Percentiles rank a stretch among this genome's conserved stretches.
phyloP scores from a whole-genome alignment of 1,284 basidiomycete genomes.

The Rhizopogon hawkerae region DNA sequence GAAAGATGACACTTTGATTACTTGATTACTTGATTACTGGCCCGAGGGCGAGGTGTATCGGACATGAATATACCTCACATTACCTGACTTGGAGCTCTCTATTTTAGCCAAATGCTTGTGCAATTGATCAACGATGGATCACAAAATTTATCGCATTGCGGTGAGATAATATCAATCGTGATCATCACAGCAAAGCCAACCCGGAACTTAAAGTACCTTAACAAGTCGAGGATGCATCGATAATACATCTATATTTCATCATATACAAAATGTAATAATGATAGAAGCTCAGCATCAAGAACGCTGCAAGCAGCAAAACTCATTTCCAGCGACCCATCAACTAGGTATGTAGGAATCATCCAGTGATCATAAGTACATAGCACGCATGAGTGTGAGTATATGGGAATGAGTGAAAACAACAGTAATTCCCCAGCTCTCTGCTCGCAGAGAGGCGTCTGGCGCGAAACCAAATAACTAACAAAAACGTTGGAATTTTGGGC shows the following conservation, averaged over 20 bases:
- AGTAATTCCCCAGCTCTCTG: constrained; percentile 12
- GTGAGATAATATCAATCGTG: too few relatives aligned
- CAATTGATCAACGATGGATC: background rate
- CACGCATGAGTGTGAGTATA: background rate
- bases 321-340: constrained; percentile 20
- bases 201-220: too few relatives aligned
- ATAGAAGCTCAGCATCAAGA: background rate
- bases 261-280: background rate
- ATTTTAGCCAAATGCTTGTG: background rate
- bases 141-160: too few relatives aligned
- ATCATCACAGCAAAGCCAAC: too few relatives aligned
- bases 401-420: background rate
- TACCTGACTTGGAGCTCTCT: background rate
- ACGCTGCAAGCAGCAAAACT: constrained; percentile 11
- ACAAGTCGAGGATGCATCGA: background rate
- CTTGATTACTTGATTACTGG: background rate
- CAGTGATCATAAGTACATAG: constrained; percentile 2
- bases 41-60: background rate
- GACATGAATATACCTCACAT: background rate
- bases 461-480: constrained; percentile 20
- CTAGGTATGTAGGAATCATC: constrained; percentile 16
- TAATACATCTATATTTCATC: background rate
- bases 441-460: constrained; percentile 14
- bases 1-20: background rate
- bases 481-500: constrained; percentile 7